These are phyloP conservation scores for Strobilomyces confusus DNA, from an alignment of 768 basidiomycete species.

Conservation along the genomic window DNA sequence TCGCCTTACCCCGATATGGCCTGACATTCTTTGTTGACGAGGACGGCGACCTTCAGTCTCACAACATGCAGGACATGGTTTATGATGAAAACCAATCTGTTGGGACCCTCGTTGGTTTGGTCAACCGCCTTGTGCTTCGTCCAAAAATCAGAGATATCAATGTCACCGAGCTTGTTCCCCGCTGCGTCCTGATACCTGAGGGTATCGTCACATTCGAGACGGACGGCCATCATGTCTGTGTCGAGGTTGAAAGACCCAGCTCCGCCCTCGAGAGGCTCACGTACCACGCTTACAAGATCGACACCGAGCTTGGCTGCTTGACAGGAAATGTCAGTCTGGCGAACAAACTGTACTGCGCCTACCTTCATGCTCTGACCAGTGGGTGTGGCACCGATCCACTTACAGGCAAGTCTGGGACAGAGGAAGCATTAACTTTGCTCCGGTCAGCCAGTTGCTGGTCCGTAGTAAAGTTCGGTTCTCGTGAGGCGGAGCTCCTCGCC, in stretches of 20 bases:
- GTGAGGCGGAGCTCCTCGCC: conserved; percentile 31
- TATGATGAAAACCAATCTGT: conserved; percentile 39
- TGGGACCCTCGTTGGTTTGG: conserved; percentile 44
- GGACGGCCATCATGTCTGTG: conserved; percentile 16
- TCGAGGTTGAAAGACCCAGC: conserved; percentile 6
- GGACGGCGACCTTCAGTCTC: conserved; percentile 32
- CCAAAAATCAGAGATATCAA: conserved; percentile 5
- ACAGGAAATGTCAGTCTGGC: conserved; percentile 23
- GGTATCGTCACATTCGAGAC: conserved; percentile 22
- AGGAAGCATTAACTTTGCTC: conserved; percentile 40
- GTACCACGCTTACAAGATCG: conserved; percentile 30
- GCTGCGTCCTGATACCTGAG: conserved; percentile 38
- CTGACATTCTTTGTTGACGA: conserved; percentile 35
- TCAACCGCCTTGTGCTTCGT: conserved; percentile 38
- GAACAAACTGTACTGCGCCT: conserved; percentile 35
- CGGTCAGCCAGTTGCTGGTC: conserved; percentile 36
- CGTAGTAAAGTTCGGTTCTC: conserved; percentile 33
- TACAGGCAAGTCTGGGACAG: conserved; percentile 39
- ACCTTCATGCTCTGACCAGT: conserved; percentile 46
- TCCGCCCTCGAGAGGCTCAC: conserved; percentile 1
- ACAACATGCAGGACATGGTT: conserved; percentile 39
- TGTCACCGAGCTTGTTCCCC: conserved; percentile 1
- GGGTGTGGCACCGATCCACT: conserved; percentile 42
- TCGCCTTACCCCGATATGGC: conserved; percentile 38
- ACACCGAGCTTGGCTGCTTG: conserved; percentile 30